Conservation (phyloP, 768 basidiomycete genomes). For the Leccinum uliginosum region DNA sequence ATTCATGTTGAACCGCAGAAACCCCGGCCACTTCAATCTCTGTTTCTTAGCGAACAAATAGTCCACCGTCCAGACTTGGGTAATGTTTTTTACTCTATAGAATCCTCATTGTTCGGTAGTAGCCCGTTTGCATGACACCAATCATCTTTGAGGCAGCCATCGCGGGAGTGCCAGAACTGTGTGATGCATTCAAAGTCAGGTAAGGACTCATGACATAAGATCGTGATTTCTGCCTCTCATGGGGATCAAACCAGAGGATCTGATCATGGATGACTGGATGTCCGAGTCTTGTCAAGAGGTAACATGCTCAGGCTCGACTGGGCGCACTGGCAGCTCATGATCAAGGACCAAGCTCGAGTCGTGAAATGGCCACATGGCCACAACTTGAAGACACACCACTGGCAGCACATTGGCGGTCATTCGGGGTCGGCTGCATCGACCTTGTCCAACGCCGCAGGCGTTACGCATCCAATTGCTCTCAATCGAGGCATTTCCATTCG, state of each 20-base stretch:
- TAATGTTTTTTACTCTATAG: slow-evolving; percentile 26
- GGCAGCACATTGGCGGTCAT: no score
- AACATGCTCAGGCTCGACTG: no score
- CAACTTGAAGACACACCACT: no score
- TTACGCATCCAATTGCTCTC: slow-evolving; percentile 58
- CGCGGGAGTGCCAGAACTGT: slow-evolving; percentile 87
- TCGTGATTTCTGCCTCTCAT: slow-evolving; percentile 5
- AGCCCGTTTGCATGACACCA: slow-evolving; percentile 86
- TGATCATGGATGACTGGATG: no score
- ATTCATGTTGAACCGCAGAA: slow-evolving; percentile 84
- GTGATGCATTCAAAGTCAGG: slow-evolving; percentile 96
- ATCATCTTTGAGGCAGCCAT: slow-evolving; percentile 87
- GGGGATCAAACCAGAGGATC: no score
- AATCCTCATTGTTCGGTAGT: slow-evolving; percentile 5
- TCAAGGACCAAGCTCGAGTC: no score
- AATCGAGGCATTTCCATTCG: slow-evolving; percentile 50
- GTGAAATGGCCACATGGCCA: no score
- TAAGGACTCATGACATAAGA: slow-evolving; percentile 25
- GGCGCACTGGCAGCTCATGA: no score
- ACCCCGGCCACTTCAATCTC: slow-evolving; percentile 90
- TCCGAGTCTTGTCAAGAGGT: no score
- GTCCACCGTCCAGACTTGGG: slow-evolving; percentile 88
- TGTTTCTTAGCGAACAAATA: slow-evolving; percentile 93
- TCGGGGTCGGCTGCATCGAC: slow-evolving; percentile 58
- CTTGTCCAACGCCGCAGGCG: slow-evolving; percentile 68